phyloP scores from a whole-genome alignment of 202 grass and related monocot species.

The Eragrostis tef region DNA sequence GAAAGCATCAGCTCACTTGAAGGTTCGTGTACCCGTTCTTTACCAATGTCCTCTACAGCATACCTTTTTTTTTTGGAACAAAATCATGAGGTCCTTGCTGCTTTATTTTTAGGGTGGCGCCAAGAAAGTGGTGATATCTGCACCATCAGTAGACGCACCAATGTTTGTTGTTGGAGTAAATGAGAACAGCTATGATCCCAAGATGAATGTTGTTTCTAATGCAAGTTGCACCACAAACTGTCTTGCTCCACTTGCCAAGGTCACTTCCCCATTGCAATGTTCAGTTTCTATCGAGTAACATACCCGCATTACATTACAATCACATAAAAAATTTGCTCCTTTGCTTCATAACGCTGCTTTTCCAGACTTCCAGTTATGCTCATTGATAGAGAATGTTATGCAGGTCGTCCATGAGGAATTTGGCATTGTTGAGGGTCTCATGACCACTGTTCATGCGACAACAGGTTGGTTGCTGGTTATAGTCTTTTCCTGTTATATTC shows the following conservation, averaged over 20 bases:
- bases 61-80: constrained; percentile 3
- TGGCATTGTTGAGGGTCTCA: constrained; percentile 91
- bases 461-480: constrained; percentile 61
- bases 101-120: constrained; percentile 74
- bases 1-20: constrained; percentile 85
- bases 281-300: constrained; percentile 23
- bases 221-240: constrained; percentile 98
- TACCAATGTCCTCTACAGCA: constrained; percentile 4
- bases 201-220: constrained; percentile 95
- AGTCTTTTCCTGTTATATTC: constrained; percentile 1
- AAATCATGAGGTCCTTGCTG: constrained; percentile 40
- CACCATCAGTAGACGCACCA: constrained; percentile 88
- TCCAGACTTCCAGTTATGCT: constrained; percentile 11
- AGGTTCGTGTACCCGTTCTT: constrained; percentile 59
- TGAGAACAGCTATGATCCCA: constrained; percentile 73
- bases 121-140: constrained; percentile 98
- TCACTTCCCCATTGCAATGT: constrained; percentile 20
- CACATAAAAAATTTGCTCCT: constrained; percentile 5
- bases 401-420: constrained; percentile 99
- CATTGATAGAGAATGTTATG: constrained; percentile 19
- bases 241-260: constrained; percentile 98
- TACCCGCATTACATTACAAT: background rate
- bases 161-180: constrained; percentile 99
- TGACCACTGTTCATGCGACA: constrained; percentile 98
- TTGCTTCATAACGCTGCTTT: constrained; percentile 12